These are phyloP conservation scores for Ophiostoma angusticollis DNA, from an alignment of 2,329 filamentous ascomycete genomes.

Conservation along the genomic window DNA sequence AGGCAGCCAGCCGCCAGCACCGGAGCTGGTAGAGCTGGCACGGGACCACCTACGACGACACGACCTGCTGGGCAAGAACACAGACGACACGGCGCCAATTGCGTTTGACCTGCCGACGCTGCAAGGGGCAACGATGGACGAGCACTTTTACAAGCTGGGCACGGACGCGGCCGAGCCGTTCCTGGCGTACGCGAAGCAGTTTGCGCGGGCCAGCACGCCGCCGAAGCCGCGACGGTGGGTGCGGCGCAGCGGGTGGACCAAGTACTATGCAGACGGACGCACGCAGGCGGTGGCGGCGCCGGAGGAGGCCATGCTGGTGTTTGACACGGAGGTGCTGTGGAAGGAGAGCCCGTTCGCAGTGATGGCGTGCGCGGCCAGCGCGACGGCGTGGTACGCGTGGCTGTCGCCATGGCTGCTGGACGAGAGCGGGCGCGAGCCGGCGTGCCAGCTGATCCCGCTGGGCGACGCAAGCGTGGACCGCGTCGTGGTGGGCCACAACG, in stretches of 20 bases:
- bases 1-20: constrained; percentile 41
- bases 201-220: constrained; percentile 49
- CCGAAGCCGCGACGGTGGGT: constrained; percentile 59
- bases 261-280: constrained; percentile 64
- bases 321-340: constrained; percentile 96
- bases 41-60: constrained; percentile 73
- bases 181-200: constrained; percentile 59
- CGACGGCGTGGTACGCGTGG: constrained; percentile 94
- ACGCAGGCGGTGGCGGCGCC: constrained; percentile 62
- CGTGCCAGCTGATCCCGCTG: constrained; percentile 69
- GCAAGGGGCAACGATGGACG: constrained; percentile 71
- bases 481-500: constrained; percentile 85
- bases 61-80: constrained; percentile 81
- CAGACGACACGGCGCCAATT: constrained; percentile 61
- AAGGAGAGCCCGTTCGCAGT: constrained; percentile 85
- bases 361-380: constrained; percentile 89
- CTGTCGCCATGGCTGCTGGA: constrained; percentile 87
- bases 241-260: constrained; percentile 79
- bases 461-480: constrained; percentile 62
- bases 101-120: constrained; percentile 74
- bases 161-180: constrained; percentile 80
- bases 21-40: constrained; percentile 66
- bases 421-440: constrained; percentile 55
- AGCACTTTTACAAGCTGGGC: constrained; percentile 86
- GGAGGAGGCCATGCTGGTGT: constrained; percentile 70